Conservation (phyloP, 106 monocot genomes). For the Posidonia australis region DNA sequence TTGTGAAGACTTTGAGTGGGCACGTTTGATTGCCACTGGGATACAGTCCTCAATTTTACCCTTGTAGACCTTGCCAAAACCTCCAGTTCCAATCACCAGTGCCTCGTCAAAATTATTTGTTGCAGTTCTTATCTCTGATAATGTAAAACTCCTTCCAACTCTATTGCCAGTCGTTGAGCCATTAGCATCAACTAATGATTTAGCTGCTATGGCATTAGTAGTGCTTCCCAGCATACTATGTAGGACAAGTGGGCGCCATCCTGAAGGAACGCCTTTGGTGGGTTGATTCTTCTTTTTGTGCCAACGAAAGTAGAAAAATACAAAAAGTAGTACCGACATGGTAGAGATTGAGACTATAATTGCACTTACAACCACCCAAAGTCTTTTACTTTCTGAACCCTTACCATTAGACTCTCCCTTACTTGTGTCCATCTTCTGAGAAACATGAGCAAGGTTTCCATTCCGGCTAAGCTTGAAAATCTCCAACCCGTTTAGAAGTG, state of each 20-base stretch:
- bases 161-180: constrained; percentile 22
- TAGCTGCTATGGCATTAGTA: constrained; percentile 21
- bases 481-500: constrained; percentile 71
- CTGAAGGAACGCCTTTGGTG: constrained; percentile 29
- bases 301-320: constrained; percentile 15
- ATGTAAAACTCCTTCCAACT: constrained; percentile 38
- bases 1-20: constrained; percentile 45
- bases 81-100: constrained; percentile 59
- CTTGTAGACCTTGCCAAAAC: constrained; percentile 83
- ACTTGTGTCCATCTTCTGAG: constrained; percentile 15
- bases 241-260: constrained; percentile 63
- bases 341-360: constrained; percentile 22
- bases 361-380: constrained; percentile 21
- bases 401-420: not conserved
- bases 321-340: constrained; percentile 18
- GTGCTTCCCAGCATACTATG: constrained; percentile 55
- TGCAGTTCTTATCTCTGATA: constrained; percentile 45
- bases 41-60: constrained; percentile 50
- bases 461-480: constrained; percentile 73
- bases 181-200: constrained; percentile 12
- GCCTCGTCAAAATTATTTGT: constrained; percentile 67
- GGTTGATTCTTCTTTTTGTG: constrained; percentile 17
- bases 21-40: constrained; percentile 60
- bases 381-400: constrained; percentile 10
- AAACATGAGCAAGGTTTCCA: constrained; percentile 41